Percentiles rank a stretch among this genome's conserved stretches.
phyloP scores from a whole-genome alignment of 805 yeast species.

The Kuraishia ogatae region DNA sequence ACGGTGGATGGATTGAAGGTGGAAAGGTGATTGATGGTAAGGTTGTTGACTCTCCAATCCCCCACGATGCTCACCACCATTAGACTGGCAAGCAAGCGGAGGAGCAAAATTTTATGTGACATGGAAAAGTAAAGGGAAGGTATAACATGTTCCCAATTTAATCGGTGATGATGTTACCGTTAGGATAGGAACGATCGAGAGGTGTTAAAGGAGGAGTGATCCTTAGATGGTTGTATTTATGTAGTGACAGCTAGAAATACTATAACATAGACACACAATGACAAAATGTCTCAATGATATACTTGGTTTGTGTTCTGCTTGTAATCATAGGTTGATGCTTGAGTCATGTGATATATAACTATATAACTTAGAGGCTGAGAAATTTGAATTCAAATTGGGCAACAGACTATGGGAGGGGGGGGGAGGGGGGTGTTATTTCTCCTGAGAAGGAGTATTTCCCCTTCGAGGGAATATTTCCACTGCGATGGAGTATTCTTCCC shows the following conservation, averaged over 20 bases:
- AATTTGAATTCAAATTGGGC: too few species aligned
- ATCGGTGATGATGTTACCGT: not conserved
- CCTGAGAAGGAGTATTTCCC: too few species aligned
- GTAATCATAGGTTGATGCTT: too few species aligned
- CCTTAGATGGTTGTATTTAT: not conserved
- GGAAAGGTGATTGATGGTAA: slow-evolving; percentile 54
- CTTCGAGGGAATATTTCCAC: too few species aligned
- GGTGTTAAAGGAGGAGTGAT: not conserved
- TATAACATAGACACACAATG: not conserved
- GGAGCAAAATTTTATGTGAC: too few species aligned
- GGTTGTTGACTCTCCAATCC: slow-evolving; percentile 53
- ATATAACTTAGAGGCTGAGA: too few species aligned
- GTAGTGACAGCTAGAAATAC: not conserved
- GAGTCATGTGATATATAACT: too few species aligned
- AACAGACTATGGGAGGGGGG: too few species aligned
- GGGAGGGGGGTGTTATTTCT: too few species aligned
- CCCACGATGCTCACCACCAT: slow-evolving; percentile 27
- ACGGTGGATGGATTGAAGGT: slow-evolving; percentile 74
- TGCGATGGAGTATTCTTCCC: too few species aligned
- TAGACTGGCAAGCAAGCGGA: not conserved
- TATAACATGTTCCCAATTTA: not conserved
- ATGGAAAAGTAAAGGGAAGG: not conserved
- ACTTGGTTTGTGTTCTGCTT: too few species aligned
- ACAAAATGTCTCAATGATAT: too few species aligned
- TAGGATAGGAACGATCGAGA: not conserved